These are phyloP conservation scores for Monascus purpureus DNA, from an alignment of 495 filamentous ascomycete species.

Conservation along the genomic window DNA sequence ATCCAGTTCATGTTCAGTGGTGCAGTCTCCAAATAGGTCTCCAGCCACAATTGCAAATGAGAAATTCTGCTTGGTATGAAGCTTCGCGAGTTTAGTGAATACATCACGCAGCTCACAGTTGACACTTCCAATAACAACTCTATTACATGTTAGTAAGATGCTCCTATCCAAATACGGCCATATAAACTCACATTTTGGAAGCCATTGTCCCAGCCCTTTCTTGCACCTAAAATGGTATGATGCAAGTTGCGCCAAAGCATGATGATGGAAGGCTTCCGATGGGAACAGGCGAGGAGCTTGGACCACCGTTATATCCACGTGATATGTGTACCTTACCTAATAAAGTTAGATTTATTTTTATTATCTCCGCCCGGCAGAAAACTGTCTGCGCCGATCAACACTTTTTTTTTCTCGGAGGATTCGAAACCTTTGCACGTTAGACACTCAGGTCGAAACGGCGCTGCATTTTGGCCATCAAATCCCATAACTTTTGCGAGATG, in stretches of 20 bases:
- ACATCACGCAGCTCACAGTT: conserved; percentile 58
- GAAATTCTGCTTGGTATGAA: conserved; percentile 78
- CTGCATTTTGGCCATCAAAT: conserved; percentile 13
- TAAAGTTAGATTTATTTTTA: conserved; percentile 1
- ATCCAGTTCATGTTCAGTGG: conserved; percentile 35
- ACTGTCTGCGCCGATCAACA: conserved; percentile 28
- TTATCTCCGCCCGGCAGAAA: conserved; percentile 22
- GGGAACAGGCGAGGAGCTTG: conserved; percentile 19
- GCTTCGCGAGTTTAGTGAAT: conserved; percentile 61
- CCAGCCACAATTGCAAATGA: conserved; percentile 71
- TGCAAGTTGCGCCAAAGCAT: conserved; percentile 3
- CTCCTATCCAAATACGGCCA: background rate
- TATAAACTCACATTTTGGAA: conserved; percentile 51
- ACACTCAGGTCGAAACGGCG: conserved; percentile 14
- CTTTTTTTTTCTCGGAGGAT: conserved; percentile 27
- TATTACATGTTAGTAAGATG: conserved; percentile 20
- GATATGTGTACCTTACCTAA: conserved; percentile 7
- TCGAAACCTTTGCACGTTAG: conserved; percentile 6
- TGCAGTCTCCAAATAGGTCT: conserved; percentile 53
- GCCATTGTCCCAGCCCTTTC: no score
- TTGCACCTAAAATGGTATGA: conserved; percentile 3
- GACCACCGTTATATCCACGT: conserved; percentile 18
- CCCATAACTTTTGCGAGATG: conserved; percentile 22
- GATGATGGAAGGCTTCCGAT: background rate
- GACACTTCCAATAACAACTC: conserved; percentile 67